phyloP scores from a whole-genome alignment of 257 asterid genomes.

The Solanum rostratum region DNA sequence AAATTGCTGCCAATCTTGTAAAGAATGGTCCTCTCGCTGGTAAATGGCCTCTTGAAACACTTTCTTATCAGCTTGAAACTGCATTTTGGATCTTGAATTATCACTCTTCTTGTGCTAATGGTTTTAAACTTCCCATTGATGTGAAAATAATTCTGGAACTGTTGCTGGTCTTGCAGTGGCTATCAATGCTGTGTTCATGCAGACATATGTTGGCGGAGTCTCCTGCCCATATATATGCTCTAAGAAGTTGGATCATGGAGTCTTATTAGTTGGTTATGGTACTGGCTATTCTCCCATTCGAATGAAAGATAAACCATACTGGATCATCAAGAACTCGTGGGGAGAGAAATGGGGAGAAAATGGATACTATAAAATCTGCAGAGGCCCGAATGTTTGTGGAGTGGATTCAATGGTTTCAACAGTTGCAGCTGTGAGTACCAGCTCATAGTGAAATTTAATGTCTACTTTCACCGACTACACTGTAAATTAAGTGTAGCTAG shows the following conservation, averaged over 20 bases:
- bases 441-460: background rate
- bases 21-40: slow-evolving; percentile 93
- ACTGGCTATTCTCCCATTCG: slow-evolving; percentile 55
- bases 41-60: slow-evolving; percentile 6
- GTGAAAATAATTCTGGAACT: background rate
- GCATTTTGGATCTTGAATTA: background rate
- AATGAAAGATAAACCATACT: slow-evolving; percentile 65
- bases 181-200: slow-evolving; percentile 82
- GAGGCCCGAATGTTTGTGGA: slow-evolving; percentile 62
- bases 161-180: slow-evolving; percentile 43
- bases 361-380: slow-evolving; percentile 68
- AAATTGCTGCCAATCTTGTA: slow-evolving; percentile 86
- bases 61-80: background rate
- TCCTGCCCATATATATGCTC: slow-evolving; percentile 81
- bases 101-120: background rate
- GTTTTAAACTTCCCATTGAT: background rate
- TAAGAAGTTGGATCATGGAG: slow-evolving; percentile 66
- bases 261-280: slow-evolving; percentile 69
- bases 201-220: slow-evolving; percentile 73
- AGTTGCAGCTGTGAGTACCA: slow-evolving; percentile 53
- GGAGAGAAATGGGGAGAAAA: slow-evolving; percentile 75
- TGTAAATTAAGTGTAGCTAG: background rate
- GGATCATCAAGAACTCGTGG: slow-evolving; percentile 94
- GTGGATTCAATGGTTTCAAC: slow-evolving; percentile 90
- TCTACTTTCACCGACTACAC: background rate